Base-by-base conservation (phyloP, 2,329 filamentous ascomycete species). In the Geosmithia morbida region DNA sequence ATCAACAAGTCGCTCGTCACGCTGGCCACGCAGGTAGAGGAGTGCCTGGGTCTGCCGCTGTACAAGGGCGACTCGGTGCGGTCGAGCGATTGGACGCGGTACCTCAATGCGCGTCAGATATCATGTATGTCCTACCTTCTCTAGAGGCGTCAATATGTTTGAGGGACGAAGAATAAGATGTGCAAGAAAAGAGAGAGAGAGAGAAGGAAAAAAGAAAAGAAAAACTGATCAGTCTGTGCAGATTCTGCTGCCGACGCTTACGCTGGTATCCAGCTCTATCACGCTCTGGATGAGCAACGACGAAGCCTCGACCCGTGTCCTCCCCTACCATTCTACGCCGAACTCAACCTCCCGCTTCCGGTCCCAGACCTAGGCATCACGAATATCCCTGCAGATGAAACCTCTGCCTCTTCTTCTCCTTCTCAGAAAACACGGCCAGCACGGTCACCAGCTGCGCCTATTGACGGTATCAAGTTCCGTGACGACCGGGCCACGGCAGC, bases 201-300 rank as follows among this genome's bases (percentile, higher is more conserved):
- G 22, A 26, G 46, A 44, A n/a, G 20, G n/a, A 16, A 11, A 7
- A 6, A 43, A 18, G 13, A 43, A 14, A 19, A 19, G n/a, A 18
- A 43, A 6, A 18, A 33, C 7, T 46, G n/a, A 39, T 46, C 48
- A 19, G 48, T 39, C n/a, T 18, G 20, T 18, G 2, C 29, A 85
- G 81, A 89, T 61, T 80, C 86, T 10, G 87, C 87, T 13, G 81
- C 85, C 1, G 87, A 94, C 60, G 83, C 87, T 0, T 96, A 95
- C 59, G 87, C 85, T 50, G 77, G 81, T 42, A 64, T 84, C 11
- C 82, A 86, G 48, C 67, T 96, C 1, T 94, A 79, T 56, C 70
- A 86, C 50, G 71, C 74, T 1, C 67, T 95, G 43, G 82, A 96
- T 49, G 65, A 75, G 45, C 77, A 83, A 55, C 73, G 89, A 16